phyloP scores from a whole-genome alignment of 805 yeast genomes.

The Wilhelminamyces savonicus region DNA sequence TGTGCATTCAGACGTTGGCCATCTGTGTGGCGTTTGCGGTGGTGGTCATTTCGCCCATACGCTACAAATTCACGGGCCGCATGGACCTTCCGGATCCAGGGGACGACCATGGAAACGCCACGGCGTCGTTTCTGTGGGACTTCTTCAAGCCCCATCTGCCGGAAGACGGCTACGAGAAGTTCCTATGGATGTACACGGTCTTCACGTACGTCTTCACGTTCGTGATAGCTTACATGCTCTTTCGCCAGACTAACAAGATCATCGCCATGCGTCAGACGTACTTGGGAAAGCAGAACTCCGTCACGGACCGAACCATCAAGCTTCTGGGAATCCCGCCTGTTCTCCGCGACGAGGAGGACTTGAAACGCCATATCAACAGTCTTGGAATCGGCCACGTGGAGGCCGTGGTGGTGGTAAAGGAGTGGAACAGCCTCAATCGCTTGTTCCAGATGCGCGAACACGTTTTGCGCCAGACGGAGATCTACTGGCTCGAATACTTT shows the following conservation, averaged over 20 bases:
- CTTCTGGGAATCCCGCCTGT: constrained; percentile 85
- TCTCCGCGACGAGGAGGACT: constrained; percentile 61
- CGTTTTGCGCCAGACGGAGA: constrained; percentile 55
- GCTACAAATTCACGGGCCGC: constrained; percentile 77
- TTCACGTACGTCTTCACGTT: constrained; percentile 84
- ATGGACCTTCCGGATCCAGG: constrained; percentile 40
- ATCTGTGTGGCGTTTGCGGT: constrained; percentile 66
- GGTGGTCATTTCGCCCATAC: constrained; percentile 72
- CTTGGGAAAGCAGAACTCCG: constrained; percentile 78
- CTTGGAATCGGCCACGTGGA: constrained; percentile 77
- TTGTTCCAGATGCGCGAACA: constrained; percentile 54
- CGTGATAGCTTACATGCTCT: constrained; percentile 51
- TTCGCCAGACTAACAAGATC: constrained; percentile 66
- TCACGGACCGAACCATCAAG: constrained; percentile 87
- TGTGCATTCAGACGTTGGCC: constrained; percentile 67
- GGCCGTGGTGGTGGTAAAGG: constrained; percentile 72
- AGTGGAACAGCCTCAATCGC: constrained; percentile 72
- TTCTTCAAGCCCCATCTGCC: constrained; percentile 27
- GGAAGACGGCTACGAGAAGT: constrained; percentile 39
- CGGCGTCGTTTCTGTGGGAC: no score
- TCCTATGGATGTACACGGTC: constrained; percentile 79
- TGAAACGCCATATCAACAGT: constrained; percentile 69
- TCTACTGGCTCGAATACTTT: constrained; percentile 65
- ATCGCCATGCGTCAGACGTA: constrained; percentile 74
- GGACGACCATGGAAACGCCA: not conserved